Conservation (phyloP, 169 alveolate genomes). For the Fabrea salina region DNA sequence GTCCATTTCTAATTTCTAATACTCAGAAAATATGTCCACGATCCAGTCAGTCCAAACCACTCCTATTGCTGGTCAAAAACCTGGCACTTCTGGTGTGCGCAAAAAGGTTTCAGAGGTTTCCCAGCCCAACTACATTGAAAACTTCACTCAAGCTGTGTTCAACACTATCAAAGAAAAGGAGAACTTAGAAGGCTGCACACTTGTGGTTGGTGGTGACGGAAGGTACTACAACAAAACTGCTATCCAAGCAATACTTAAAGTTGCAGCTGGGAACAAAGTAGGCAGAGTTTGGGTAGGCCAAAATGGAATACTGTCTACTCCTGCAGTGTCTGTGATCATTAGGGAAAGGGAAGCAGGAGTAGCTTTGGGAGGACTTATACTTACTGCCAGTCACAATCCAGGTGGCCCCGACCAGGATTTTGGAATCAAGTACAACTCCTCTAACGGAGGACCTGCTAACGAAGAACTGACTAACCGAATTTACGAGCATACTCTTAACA, state of each 20-base stretch:
- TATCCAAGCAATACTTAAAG: conserved; percentile 35
- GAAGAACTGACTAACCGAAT: conserved; percentile 81
- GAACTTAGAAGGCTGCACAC: conserved; percentile 71
- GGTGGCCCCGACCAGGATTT: conserved; percentile 94
- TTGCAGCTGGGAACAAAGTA: conserved; percentile 86
- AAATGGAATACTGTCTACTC: conserved; percentile 91
- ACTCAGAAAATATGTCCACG: conserved; percentile 5
- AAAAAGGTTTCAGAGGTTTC: conserved; percentile 78
- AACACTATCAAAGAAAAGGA: conserved; percentile 58
- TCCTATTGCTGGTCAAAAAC: conserved; percentile 84
- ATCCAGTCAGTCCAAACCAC: conserved; percentile 54
- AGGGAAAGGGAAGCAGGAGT: conserved; percentile 81
- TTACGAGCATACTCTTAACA: conserved; percentile 64
- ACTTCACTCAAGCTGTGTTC: conserved; percentile 82
- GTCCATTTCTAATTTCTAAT: too few species aligned
- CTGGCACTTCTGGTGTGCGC: conserved; percentile 92
- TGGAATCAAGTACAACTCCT: conserved; percentile 92
- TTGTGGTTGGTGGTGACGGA: conserved; percentile 92
- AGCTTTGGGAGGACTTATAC: conserved; percentile 89
- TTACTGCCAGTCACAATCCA: conserved; percentile 96
- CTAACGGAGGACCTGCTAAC: conserved; percentile 92
- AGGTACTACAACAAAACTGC: conserved; percentile 63
- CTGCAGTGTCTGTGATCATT: conserved; percentile 90
- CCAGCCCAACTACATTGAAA: conserved; percentile 79
- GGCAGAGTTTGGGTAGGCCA: conserved; percentile 80